Percentiles rank a stretch among this genome's conserved stretches.
These are phyloP conservation scores for Ramalina peruviana DNA, from an alignment of 495 filamentous ascomycete species.

Conservation along the genomic window DNA sequence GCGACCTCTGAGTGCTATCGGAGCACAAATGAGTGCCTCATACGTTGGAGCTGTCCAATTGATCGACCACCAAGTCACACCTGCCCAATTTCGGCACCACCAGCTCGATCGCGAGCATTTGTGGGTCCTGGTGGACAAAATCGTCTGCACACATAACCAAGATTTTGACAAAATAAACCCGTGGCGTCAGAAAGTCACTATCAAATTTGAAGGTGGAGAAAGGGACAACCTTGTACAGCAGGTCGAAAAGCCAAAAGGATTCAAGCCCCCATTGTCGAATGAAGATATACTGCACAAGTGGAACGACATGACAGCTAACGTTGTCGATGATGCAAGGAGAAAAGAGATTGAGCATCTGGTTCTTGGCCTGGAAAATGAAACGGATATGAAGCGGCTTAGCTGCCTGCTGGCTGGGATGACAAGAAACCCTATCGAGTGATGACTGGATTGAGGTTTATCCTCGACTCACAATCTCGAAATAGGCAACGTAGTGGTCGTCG, in stretches of 20 bases:
- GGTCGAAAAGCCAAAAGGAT: conserved; percentile 15
- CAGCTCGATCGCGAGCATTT: conserved; percentile 26
- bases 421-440: too few relatives aligned
- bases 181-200: not conserved
- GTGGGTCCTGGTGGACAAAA: conserved; percentile 26
- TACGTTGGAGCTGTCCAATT: conserved; percentile 30
- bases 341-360: conserved; percentile 24
- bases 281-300: conserved; percentile 26
- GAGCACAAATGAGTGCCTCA: conserved; percentile 30
- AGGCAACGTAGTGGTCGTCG: too few relatives aligned
- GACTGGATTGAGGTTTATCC: too few relatives aligned
- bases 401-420: not conserved
- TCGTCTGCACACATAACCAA: conserved; percentile 20
- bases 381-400: conserved; percentile 8
- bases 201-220: conserved; percentile 14
- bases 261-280: conserved; percentile 21
- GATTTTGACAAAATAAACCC: conserved; percentile 15
- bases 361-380: conserved; percentile 16
- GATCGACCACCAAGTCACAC: conserved; percentile 25
- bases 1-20: conserved; percentile 24
- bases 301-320: conserved; percentile 15
- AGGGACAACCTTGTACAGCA: conserved; percentile 11
- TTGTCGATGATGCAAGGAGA: conserved; percentile 17
- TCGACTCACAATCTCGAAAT: too few relatives aligned
- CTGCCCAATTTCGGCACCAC: conserved; percentile 20